These are phyloP conservation scores for Austroboletus niveus DNA, from an alignment of 1,284 basidiomycete genomes.

Conservation along the genomic window DNA sequence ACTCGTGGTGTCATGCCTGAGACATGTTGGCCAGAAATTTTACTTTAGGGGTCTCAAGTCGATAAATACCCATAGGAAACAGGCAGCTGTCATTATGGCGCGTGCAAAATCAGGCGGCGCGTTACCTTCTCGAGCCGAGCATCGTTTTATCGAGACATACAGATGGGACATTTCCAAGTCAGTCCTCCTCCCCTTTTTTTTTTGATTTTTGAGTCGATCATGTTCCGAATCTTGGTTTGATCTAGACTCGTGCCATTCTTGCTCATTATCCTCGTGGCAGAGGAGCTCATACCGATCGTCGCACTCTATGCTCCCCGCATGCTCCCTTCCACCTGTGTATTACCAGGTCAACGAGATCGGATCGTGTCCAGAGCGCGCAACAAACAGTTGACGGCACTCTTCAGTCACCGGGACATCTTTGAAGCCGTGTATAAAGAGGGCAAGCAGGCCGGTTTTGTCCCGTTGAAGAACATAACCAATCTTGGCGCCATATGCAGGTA, in stretches of 20 bases:
- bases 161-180: constrained; percentile 68
- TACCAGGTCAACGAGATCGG: constrained; percentile 78
- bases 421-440: constrained; percentile 32
- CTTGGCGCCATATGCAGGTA: constrained; percentile 39
- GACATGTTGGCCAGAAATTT: constrained; percentile 57
- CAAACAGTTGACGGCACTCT: constrained; percentile 42
- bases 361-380: constrained; percentile 63
- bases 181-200: neutral
- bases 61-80: constrained; percentile 58
- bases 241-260: constrained; percentile 78
- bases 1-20: constrained; percentile 1
- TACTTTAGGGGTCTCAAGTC: constrained; percentile 72
- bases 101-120: constrained; percentile 56
- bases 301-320: constrained; percentile 84
- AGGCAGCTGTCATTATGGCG: constrained; percentile 50
- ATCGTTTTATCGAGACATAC: constrained; percentile 63
- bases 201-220: neutral
- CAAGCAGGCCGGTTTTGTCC: constrained; percentile 27
- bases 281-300: constrained; percentile 82
- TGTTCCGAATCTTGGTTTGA: neutral
- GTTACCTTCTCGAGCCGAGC: constrained; percentile 61
- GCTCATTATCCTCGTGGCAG: constrained; percentile 70
- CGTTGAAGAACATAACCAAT: constrained; percentile 25
- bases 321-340: constrained; percentile 83
- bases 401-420: constrained; percentile 33